phyloP scores from a whole-genome alignment of 2,329 filamentous ascomycete genomes.

The Hymenoscyphus albidus region DNA sequence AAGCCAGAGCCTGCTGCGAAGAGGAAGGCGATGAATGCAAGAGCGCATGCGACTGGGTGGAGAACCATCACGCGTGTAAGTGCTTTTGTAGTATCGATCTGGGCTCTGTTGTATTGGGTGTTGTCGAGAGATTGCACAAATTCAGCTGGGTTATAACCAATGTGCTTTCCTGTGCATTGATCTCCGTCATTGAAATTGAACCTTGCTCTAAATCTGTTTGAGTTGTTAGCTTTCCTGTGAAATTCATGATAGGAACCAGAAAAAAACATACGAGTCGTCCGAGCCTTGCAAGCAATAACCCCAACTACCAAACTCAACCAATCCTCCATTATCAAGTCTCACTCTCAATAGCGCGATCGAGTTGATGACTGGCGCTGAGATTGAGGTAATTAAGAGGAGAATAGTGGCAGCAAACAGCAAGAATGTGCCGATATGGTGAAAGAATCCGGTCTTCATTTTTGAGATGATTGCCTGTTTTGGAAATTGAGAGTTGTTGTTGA shows the following conservation, averaged over 20 bases:
- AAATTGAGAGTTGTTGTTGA: background rate
- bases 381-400: conserved; percentile 54
- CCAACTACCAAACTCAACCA: conserved; percentile 55
- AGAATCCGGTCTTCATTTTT: conserved; percentile 24
- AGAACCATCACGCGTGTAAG: conserved; percentile 59
- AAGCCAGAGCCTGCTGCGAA: conserved; percentile 50
- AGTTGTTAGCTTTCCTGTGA: background rate
- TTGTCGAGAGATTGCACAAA: conserved; percentile 41
- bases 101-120: conserved; percentile 40
- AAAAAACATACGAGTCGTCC: conserved; percentile 14
- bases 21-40: conserved; percentile 57
- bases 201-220: background rate
- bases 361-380: conserved; percentile 57
- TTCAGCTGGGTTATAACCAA: conserved; percentile 54
- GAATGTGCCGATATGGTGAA: conserved; percentile 56
- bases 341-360: conserved; percentile 52
- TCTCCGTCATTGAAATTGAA: conserved; percentile 21
- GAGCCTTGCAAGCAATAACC: conserved; percentile 49
- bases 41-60: conserved; percentile 55
- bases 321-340: conserved; percentile 39
- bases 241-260: background rate
- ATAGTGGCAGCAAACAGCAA: conserved; percentile 52
- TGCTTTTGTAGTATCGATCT: conserved; percentile 43
- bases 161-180: conserved; percentile 47
- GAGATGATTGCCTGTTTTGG: conserved; percentile 19